Percentiles rank a stretch among this genome's conserved stretches.
Evolutionary conservation across 1,139 yeast species (phyloP).

Genomic region (Yamadazyma atmosphaerica): DNA sequence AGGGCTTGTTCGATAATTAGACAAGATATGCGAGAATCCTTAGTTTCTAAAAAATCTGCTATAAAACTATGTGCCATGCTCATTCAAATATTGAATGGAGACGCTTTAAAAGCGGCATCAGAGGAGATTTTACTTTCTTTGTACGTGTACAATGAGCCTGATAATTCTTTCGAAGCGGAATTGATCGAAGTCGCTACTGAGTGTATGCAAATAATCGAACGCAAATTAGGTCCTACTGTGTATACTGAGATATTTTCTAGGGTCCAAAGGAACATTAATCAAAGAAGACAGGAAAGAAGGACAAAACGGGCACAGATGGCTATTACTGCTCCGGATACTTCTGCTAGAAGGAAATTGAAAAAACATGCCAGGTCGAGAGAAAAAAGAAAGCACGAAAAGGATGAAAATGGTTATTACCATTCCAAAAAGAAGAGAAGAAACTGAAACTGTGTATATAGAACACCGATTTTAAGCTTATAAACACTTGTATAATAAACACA

Average conservation of each 20-base stretch:
- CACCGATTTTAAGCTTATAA: neutral
- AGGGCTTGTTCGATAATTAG: slow-evolving; percentile 65
- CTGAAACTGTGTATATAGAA: neutral
- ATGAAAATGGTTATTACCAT: slow-evolving; percentile 74
- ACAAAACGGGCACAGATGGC: slow-evolving; percentile 77
- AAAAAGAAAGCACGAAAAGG: slow-evolving; percentile 71
- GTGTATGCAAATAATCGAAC: slow-evolving; percentile 67
- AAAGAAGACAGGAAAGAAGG: slow-evolving; percentile 73
- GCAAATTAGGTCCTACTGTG: slow-evolving; percentile 69
- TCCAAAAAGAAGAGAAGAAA: slow-evolving; percentile 49
- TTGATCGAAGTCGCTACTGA: slow-evolving; percentile 63
- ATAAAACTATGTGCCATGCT: slow-evolving; percentile 62
- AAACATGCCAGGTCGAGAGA: slow-evolving; percentile 77
- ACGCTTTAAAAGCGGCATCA: slow-evolving; percentile 36
- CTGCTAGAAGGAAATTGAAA: slow-evolving; percentile 73
- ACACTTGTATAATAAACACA: neutral
- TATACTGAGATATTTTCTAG: slow-evolving; percentile 64
- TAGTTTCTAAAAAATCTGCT: slow-evolving; percentile 63
- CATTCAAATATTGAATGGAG: slow-evolving; percentile 46
- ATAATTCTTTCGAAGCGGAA: slow-evolving; percentile 49
- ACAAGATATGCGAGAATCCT: slow-evolving; percentile 55
- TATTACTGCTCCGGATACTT: slow-evolving; percentile 74
- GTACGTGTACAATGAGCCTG: slow-evolving; percentile 51
- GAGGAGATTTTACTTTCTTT: slow-evolving; percentile 61
- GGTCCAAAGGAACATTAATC: slow-evolving; percentile 60